Evolutionary conservation across 2,329 filamentous ascomycete genomes (phyloP).

Genomic region (Phyllosticta ampelicida): DNA sequence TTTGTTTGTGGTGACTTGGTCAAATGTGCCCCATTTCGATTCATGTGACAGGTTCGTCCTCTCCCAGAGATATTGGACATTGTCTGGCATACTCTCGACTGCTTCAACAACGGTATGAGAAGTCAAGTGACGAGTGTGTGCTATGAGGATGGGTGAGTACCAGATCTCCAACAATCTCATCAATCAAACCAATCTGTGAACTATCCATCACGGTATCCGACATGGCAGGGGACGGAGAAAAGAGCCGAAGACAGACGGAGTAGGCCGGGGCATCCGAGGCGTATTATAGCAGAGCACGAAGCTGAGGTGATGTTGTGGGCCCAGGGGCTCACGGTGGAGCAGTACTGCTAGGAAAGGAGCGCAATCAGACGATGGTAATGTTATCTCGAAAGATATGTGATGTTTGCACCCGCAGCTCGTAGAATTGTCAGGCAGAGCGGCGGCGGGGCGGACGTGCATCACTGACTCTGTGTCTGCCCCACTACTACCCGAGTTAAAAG

Average conservation of each 20-base stretch:
- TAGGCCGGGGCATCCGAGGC: background rate
- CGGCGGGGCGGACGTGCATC: constrained; percentile 4
- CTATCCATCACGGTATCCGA: background rate
- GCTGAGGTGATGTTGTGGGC: background rate
- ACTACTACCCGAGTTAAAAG: constrained; percentile 7
- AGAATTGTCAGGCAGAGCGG: background rate
- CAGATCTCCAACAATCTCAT: background rate
- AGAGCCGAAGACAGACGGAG: background rate
- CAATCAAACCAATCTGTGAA: background rate
- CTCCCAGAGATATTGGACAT: background rate
- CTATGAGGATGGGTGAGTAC: background rate
- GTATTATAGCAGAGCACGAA: background rate
- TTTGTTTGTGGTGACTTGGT: background rate
- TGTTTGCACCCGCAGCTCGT: background rate
- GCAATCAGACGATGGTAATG: constrained; percentile 7
- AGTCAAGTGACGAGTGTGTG: background rate
- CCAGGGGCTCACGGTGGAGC: background rate
- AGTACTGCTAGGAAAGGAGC: background rate
- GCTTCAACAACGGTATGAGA: background rate
- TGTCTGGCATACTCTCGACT: background rate
- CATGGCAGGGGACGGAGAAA: background rate
- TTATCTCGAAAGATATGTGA: constrained; percentile 8
- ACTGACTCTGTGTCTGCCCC: constrained; percentile 1
- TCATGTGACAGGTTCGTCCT: background rate
- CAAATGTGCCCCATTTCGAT: background rate